A percentile compares a stretch with the other conserved stretches of the same genome.
Evolutionary conservation across 2,329 filamentous ascomycete genomes (phyloP).

Genomic region (Penicillium italicum): DNA sequence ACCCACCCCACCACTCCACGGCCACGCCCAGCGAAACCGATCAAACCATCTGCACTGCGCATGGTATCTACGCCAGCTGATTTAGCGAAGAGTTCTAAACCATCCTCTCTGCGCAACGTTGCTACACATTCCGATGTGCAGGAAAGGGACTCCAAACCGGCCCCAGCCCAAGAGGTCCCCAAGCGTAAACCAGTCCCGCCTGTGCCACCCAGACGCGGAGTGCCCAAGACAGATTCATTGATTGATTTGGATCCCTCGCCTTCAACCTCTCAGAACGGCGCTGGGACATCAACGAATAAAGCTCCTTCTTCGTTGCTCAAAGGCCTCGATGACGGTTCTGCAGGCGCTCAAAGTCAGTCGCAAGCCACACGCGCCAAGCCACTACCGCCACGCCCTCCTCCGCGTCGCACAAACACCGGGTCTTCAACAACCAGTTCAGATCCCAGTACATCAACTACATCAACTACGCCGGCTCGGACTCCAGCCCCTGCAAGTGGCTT

Average conservation of each 20-base stretch:
- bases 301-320: slow-evolving; percentile 4
- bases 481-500: slow-evolving; percentile 15
- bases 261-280: slow-evolving; percentile 27
- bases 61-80: slow-evolving; percentile 30
- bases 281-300: slow-evolving; percentile 14
- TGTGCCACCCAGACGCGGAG: slow-evolving; percentile 35
- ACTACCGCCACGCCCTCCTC: slow-evolving; percentile 31
- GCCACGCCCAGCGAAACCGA: slow-evolving; percentile 42
- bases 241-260: slow-evolving; percentile 18
- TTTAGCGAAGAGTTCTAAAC: not conserved
- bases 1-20: slow-evolving; percentile 21
- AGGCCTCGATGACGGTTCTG: not conserved
- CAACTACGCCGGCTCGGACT: slow-evolving; percentile 5
- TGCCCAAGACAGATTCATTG: slow-evolving; percentile 18
- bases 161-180: slow-evolving; percentile 21
- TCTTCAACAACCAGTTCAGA: slow-evolving; percentile 19
- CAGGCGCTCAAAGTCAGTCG: slow-evolving; percentile 3
- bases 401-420: slow-evolving; percentile 31
- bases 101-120: slow-evolving; percentile 2
- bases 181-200: slow-evolving; percentile 38
- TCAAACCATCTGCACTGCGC: slow-evolving; percentile 44
- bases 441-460: slow-evolving; percentile 8
- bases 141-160: not conserved
- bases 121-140: not conserved
- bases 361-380: slow-evolving; percentile 22